Evolutionary conservation across 108 stramenopile species (phyloP), one percentile per base, ranked within the genome.

Genomic region (Skeletonema potamos): DNA sequence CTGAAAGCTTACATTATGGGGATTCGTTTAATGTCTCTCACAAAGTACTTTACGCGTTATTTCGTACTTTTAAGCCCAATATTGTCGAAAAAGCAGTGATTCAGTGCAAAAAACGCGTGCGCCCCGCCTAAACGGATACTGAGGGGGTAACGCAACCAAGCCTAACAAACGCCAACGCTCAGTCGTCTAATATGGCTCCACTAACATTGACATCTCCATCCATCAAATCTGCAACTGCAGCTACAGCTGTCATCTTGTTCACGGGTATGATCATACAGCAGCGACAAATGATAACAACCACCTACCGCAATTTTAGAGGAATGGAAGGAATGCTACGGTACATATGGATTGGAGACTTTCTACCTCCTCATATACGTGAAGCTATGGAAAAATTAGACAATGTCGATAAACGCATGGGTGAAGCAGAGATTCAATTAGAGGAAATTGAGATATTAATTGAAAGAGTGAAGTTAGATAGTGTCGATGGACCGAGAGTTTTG

Each of bases 341-440:
- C 13, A 48, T 69, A 20, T 80, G 79, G 79, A 34, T 73, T 37
- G 79, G 79, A 11, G 79, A 80, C 54, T 32, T 62, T 33, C 79
- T 80, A 41, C 74, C 86, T 37, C 76, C 78, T 3, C 28, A 74
- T 4, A 62, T 89, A 22, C 83, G 81, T 29, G 61, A 65, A 27
- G 59, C 64, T 6, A 58, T 87, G 70, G 73, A 86, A 54, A 58
- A 69, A 18, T 58, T 89, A 9, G 71, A 77, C 32, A 68, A 76
- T 5, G 68, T 84, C 6, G 76, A 84, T 27, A 36, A 68, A 34
- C 44, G 61, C 36, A 65, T 80, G 67, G 22, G 1, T 15, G 41
- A 68, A 44, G 66, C 66, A n/a, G 67, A 64, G 17, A n/a, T 27
- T 6, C 60, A 73, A 46, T 66, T 80, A 43, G 79, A 80, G 8